Evolutionary conservation across 768 basidiomycete species (phyloP).

Genomic region (Cyclocybe cylindracea): DNA sequence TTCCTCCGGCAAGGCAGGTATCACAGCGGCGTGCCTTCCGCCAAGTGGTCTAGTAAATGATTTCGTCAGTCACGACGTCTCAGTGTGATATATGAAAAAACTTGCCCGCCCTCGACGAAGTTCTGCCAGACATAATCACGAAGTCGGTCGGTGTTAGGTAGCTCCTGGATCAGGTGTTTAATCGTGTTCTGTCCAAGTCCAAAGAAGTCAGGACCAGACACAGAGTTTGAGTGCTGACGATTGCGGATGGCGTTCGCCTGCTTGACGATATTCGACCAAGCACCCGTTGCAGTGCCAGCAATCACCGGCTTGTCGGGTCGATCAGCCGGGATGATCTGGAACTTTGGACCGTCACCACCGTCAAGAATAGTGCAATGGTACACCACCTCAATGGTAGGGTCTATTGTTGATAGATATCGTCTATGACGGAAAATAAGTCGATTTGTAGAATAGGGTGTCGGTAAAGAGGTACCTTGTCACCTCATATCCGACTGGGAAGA

Average conservation of each 20-base stretch:
- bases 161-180: conserved; percentile 87
- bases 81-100: conserved; percentile 19
- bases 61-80: conserved; percentile 1
- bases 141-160: conserved; percentile 69
- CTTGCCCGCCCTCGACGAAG: conserved; percentile 85
- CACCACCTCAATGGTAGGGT: conserved; percentile 65
- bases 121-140: conserved; percentile 87
- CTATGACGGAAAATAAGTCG: conserved; percentile 35
- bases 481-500: conserved; percentile 87
- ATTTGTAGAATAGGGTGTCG: not conserved
- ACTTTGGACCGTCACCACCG: conserved; percentile 84
- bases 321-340: conserved; percentile 79
- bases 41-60: conserved; percentile 59
- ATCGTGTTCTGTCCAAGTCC: conserved; percentile 86
- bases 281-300: conserved; percentile 86
- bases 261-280: conserved; percentile 83
- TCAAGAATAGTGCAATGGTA: conserved; percentile 86
- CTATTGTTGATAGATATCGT: conserved; percentile 76
- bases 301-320: conserved; percentile 70
- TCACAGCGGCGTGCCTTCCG: conserved; percentile 80
- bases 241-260: conserved; percentile 81
- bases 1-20: conserved; percentile 78
- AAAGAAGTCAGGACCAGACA: conserved; percentile 88
- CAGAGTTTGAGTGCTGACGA: conserved; percentile 82
- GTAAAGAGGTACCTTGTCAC: conserved; percentile 59